Percentiles rank a stretch among this genome's conserved stretches.
These are phyloP conservation scores for Pichia manshurica DNA, from an alignment of 805 yeast genomes.

Conservation along the genomic window DNA sequence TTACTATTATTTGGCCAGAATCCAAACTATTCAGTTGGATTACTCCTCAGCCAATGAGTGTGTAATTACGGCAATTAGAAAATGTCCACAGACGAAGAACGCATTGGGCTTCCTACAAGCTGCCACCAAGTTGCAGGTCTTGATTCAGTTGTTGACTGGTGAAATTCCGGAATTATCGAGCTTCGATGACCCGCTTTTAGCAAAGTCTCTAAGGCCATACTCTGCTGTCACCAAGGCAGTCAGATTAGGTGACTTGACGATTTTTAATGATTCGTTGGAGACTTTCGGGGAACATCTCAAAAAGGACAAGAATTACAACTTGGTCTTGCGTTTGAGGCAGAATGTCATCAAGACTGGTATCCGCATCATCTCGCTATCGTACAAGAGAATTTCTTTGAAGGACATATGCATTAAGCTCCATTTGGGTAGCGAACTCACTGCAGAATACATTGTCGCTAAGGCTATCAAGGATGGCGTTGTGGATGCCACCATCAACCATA, in stretches of 20 bases:
- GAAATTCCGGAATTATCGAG: constrained; percentile 87
- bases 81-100: constrained; percentile 84
- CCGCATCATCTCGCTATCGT: constrained; percentile 84
- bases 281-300: constrained; percentile 57
- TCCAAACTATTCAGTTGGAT: constrained; percentile 86
- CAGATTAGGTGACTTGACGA: constrained; percentile 79
- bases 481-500: constrained; percentile 90
- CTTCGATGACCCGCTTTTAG: constrained; percentile 61
- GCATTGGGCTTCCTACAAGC: constrained; percentile 86
- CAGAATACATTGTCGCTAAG: constrained; percentile 94
- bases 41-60: constrained; percentile 87
- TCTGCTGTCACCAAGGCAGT: constrained; percentile 87
- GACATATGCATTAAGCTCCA: constrained; percentile 92
- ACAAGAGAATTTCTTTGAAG: constrained; percentile 82
- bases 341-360: constrained; percentile 98
- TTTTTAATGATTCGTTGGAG: constrained; percentile 66
- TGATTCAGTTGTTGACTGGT: constrained; percentile 91
- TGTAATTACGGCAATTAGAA: constrained; percentile 90
- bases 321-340: constrained; percentile 86
- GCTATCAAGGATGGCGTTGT: constrained; percentile 96
- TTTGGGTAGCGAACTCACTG: constrained; percentile 89
- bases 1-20: constrained; percentile 84
- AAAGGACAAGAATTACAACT: constrained; percentile 73
- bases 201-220: constrained; percentile 68
- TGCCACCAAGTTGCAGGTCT: constrained; percentile 80